Percentiles rank a stretch among this genome's conserved stretches.
These are phyloP conservation scores for Salvia hispanica DNA, from an alignment of 257 asterid genomes.

Conservation along the genomic window DNA sequence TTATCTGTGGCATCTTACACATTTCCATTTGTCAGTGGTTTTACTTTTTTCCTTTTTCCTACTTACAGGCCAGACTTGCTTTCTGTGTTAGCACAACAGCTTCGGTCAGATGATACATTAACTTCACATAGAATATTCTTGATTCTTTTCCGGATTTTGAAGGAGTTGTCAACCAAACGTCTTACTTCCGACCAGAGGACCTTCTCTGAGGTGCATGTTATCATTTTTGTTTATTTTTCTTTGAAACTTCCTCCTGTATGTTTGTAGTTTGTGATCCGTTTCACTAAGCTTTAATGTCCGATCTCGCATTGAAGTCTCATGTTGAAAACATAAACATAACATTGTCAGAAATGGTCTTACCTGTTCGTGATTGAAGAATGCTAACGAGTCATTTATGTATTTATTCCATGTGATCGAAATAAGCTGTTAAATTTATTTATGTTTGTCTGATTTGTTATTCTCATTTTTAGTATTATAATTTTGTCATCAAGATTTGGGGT, in stretches of 20 bases:
- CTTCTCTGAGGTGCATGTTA: constrained; percentile 74
- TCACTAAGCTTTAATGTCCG: constrained; percentile 2
- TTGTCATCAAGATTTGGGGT: constrained; percentile 7
- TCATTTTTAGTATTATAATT: constrained; percentile 6
- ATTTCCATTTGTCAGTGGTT: constrained; percentile 12
- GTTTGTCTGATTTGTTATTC: neutral
- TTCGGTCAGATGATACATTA: constrained; percentile 82
- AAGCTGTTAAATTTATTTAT: neutral
- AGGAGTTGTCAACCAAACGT: constrained; percentile 94
- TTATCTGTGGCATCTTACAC: neutral
- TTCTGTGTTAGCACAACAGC: constrained; percentile 82
- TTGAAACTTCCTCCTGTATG: constrained; percentile 6
- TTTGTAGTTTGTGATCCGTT: constrained; percentile 17
- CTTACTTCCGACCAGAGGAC: constrained; percentile 82
- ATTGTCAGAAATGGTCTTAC: neutral
- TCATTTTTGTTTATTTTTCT: constrained; percentile 22
- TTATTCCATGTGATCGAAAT: constrained; percentile 9
- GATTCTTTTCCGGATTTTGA: constrained; percentile 88
- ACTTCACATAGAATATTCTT: constrained; percentile 86
- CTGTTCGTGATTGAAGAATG: constrained; percentile 13
- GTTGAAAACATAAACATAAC: neutral
- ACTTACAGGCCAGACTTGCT: constrained; percentile 91
- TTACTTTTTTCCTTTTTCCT: constrained; percentile 27
- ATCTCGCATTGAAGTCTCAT: constrained; percentile 25
- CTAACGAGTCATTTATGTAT: neutral